Base-by-base conservation (phyloP, 495 filamentous ascomycete genomes). In the Lasiosphaeris hirsuta region DNA sequence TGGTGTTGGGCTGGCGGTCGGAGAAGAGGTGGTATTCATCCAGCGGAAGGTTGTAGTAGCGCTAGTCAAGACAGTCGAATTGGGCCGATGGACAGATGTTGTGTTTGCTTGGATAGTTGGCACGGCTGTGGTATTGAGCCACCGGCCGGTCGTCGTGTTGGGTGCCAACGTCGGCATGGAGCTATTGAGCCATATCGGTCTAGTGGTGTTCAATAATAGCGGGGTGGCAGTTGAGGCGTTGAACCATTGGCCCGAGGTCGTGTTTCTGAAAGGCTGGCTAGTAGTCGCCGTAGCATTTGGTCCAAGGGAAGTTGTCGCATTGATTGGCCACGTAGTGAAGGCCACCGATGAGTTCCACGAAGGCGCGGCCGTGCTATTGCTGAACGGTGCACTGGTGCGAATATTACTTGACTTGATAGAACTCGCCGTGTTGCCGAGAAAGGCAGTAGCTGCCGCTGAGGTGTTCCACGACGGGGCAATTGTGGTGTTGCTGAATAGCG, bases 11-110 rank as follows among this genome's bases (percentile, higher is more conserved):
- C 75, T 63, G 5, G 76, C 61, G 42, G 65, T 72, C 13, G 71
- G 71, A 41, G 76, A 74, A 44, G 68, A 69, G n/a, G 67, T 51
- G 30, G 59, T 59, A 35, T 70, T 71, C 43, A 65, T 71, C 40
- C 67, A 73, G 56, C 62, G 63, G 9, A 66, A 69, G 59, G 61
- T 62, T 18, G 48, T 38, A 23, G 55, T 68, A 40, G 62, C 51
- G 14, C 54, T 48, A 7, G 46, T 11, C 7, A 51, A 2, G 10
- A 64, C 57, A 40, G 69, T 63, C 0, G 53, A 58, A 53, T 62
- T 62, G 2, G 40, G 47, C 49, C 49, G 57, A 2, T 35, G 54
- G 18, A 50, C 14, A n/a, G 64, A 64, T n/a, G 66, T 66, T 35
- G 65, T 60, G 51, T 58, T 60, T 38, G 44, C 55, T 40, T 50